These are phyloP conservation scores for Nephelium lappaceum DNA, from an alignment of 345 rosid genomes.

Conservation along the genomic window DNA sequence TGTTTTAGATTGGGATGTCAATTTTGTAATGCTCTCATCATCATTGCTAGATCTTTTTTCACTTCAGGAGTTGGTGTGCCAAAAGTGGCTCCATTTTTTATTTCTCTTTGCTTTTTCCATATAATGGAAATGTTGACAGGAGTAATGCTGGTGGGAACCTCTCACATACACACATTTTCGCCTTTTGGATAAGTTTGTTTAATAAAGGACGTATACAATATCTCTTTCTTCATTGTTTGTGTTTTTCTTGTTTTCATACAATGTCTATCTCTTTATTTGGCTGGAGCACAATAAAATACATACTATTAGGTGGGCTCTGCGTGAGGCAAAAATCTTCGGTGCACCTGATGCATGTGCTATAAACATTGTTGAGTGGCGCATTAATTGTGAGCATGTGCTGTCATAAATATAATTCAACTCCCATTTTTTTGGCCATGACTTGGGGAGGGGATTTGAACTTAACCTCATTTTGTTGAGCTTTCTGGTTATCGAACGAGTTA, in stretches of 20 bases:
- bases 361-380: too few relatives aligned
- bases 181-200: background rate
- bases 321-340: background rate
- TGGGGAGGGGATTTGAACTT: too few relatives aligned
- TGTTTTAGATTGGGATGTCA: background rate
- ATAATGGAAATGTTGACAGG: constrained; percentile 17
- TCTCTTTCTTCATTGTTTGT: background rate
- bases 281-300: background rate
- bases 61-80: background rate
- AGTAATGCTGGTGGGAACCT: background rate
- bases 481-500: too few relatives aligned
- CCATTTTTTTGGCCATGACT: too few relatives aligned
- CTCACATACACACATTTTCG: background rate
- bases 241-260: background rate
- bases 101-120: background rate
- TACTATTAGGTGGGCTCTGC: background rate
- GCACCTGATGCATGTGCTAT: too few relatives aligned
- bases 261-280: background rate
- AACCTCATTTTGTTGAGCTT: too few relatives aligned
- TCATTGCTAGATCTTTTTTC: background rate
- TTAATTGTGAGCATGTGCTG: too few relatives aligned
- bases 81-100: background rate
- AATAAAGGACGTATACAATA: background rate
- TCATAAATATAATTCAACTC: too few relatives aligned
- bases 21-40: constrained; percentile 27